phyloP scores from a whole-genome alignment of 345 rosid species.

The Moricandia moricandioides region DNA sequence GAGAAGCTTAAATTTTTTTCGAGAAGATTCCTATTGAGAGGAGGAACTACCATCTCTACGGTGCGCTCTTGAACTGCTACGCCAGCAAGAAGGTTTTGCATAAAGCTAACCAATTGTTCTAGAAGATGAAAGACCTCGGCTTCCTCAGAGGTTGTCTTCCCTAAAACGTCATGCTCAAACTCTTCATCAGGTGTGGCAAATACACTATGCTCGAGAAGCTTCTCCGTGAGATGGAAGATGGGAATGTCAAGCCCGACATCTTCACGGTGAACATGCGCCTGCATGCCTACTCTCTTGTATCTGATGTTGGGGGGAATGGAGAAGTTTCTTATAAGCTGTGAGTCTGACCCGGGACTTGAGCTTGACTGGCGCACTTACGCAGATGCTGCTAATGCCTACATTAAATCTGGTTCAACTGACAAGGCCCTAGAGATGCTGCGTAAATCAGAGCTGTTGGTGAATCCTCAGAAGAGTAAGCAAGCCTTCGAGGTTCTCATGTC shows the following conservation, averaged over 20 bases:
- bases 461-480: conserved; percentile 6
- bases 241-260: conserved; percentile 35
- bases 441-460: conserved; percentile 42
- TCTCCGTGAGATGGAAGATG: conserved; percentile 56
- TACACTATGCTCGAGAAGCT: conserved; percentile 43
- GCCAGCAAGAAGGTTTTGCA: conserved; percentile 36
- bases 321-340: conserved; percentile 47
- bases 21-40: conserved; percentile 20
- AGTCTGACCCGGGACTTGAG: conserved; percentile 36
- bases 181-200: conserved; percentile 41
- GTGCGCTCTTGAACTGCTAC: conserved; percentile 55
- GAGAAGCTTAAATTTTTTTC: conserved; percentile 48
- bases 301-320: conserved; percentile 53
- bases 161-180: conserved; percentile 59
- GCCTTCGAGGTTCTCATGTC: conserved; percentile 50
- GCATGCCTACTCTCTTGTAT: conserved; percentile 48
- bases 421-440: conserved; percentile 46
- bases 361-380: conserved; percentile 52
- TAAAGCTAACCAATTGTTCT: conserved; percentile 47
- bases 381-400: conserved; percentile 45
- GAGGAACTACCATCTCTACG: conserved; percentile 43
- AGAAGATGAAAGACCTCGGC: conserved; percentile 40
- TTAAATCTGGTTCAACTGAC: conserved; percentile 48
- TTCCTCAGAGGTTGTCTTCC: conserved; percentile 31
- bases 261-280: conserved; percentile 46